These are phyloP conservation scores for Phytophthora pistaciae DNA, from an alignment of 352 stramenopile genomes.

Conservation along the genomic window DNA sequence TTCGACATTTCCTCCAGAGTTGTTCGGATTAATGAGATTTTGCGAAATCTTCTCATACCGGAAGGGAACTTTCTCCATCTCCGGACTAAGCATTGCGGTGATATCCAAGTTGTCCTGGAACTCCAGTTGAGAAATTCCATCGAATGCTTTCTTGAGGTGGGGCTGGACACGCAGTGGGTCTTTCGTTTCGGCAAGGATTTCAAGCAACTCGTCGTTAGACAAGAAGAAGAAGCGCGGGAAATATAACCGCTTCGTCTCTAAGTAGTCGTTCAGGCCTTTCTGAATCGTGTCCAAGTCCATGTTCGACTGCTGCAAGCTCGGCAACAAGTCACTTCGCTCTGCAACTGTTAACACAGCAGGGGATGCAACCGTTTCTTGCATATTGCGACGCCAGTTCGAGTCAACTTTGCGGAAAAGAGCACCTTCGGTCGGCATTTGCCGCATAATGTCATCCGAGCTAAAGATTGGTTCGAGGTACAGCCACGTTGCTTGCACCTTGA, in stretches of 20 bases:
- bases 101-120: slow-evolving; percentile 95
- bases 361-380: slow-evolving; percentile 85
- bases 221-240: slow-evolving; percentile 95
- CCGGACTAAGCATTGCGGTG: slow-evolving; percentile 89
- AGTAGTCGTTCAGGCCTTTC: slow-evolving; percentile 94
- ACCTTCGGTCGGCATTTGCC: slow-evolving; percentile 92
- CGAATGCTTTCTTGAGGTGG: slow-evolving; percentile 95
- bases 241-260: slow-evolving; percentile 91
- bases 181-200: slow-evolving; percentile 94
- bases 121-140: slow-evolving; percentile 93
- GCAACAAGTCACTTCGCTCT: slow-evolving; percentile 79
- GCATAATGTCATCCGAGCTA: slow-evolving; percentile 94
- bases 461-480: slow-evolving; percentile 96
- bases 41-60: slow-evolving; percentile 89
- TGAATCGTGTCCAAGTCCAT: slow-evolving; percentile 94
- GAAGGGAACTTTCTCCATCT: slow-evolving; percentile 92
- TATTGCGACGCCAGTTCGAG: slow-evolving; percentile 87
- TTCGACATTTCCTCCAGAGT: slow-evolving; percentile 95
- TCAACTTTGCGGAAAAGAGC: slow-evolving; percentile 91
- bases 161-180: slow-evolving; percentile 95
- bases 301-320: slow-evolving; percentile 91
- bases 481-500: slow-evolving; percentile 95
- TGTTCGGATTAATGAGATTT: slow-evolving; percentile 94
- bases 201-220: slow-evolving; percentile 93
- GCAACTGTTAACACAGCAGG: slow-evolving; percentile 84